phyloP scores from a whole-genome alignment of 2,329 filamentous ascomycete species.

The Clarireedia sp. region DNA sequence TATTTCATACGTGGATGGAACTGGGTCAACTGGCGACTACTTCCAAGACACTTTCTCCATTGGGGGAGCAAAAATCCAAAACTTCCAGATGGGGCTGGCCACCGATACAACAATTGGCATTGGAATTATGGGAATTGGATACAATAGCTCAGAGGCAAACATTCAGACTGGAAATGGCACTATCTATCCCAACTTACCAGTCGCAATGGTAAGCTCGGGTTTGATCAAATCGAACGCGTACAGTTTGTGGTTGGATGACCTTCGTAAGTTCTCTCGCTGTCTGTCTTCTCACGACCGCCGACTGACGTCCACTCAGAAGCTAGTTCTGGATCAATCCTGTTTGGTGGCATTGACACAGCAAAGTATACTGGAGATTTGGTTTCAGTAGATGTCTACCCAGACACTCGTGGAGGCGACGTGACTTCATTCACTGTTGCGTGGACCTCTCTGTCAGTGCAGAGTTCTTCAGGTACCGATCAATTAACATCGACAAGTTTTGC shows the following conservation, averaged over 20 bases:
- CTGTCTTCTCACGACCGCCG: not conserved
- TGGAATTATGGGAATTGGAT: slow-evolving; percentile 53
- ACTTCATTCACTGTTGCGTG: slow-evolving; percentile 29
- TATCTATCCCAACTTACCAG: slow-evolving; percentile 27
- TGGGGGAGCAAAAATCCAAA: slow-evolving; percentile 39
- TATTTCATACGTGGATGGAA: slow-evolving; percentile 54
- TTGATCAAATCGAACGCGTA: slow-evolving; percentile 37
- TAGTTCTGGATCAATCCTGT: slow-evolving; percentile 32
- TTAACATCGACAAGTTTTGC: slow-evolving; percentile 31
- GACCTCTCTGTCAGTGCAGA: slow-evolving; percentile 27
- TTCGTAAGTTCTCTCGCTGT: slow-evolving; percentile 21
- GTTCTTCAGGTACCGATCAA: slow-evolving; percentile 33
- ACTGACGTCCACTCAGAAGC: slow-evolving; percentile 21
- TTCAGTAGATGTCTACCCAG: slow-evolving; percentile 27
- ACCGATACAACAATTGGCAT: slow-evolving; percentile 39
- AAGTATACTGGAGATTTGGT: slow-evolving; percentile 36
- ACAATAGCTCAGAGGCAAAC: slow-evolving; percentile 36
- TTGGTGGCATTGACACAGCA: slow-evolving; percentile 40
- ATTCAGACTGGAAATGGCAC: slow-evolving; percentile 40
- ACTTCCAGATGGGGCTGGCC: slow-evolving; percentile 49
- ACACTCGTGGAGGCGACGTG: not conserved
- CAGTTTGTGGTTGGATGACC: slow-evolving; percentile 32
- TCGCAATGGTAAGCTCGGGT: slow-evolving; percentile 33
- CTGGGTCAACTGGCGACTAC: slow-evolving; percentile 48
- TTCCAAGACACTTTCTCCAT: slow-evolving; percentile 49